Evolutionary conservation across 306 rosid species (phyloP).

Genomic region (Crotalaria pallida): DNA sequence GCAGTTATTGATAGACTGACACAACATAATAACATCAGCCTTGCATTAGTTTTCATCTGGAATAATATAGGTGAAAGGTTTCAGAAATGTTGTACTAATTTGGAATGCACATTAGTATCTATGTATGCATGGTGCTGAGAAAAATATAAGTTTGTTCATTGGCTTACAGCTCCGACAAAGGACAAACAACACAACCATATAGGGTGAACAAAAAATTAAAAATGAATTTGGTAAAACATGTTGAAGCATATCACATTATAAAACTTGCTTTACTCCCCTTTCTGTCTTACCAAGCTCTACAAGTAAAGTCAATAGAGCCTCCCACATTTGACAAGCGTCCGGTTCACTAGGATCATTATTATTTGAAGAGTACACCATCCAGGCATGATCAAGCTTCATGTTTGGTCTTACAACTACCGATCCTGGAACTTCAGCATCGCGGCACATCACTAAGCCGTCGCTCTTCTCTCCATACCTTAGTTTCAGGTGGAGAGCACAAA

Average conservation of each 20-base stretch:
- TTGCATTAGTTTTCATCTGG: neutral
- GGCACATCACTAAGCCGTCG: slow-evolving; percentile 64
- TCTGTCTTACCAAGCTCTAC: slow-evolving; percentile 60
- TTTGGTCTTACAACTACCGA: slow-evolving; percentile 65
- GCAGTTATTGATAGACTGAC: neutral
- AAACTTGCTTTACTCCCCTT: slow-evolving; percentile 14
- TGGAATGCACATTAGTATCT: neutral
- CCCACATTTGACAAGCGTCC: slow-evolving; percentile 76
- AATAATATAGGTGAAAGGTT: neutral
- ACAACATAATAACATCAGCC: neutral
- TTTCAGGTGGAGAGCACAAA: slow-evolving; percentile 63
- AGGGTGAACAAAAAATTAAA: neutral
- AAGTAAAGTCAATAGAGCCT: slow-evolving; percentile 61
- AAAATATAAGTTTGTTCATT: neutral
- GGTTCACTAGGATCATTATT: slow-evolving; percentile 43
- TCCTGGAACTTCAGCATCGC: slow-evolving; percentile 83
- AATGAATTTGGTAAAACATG: neutral
- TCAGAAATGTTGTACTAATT: neutral
- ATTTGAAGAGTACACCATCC: slow-evolving; percentile 79
- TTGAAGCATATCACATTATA: neutral
- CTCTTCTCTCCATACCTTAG: slow-evolving; percentile 82
- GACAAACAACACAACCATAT: neutral
- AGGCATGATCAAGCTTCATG: slow-evolving; percentile 77
- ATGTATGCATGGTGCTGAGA: neutral
- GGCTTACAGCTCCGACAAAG: neutral